Conservation (phyloP, 140 eudicot species). For the Anethum foeniculum region DNA sequence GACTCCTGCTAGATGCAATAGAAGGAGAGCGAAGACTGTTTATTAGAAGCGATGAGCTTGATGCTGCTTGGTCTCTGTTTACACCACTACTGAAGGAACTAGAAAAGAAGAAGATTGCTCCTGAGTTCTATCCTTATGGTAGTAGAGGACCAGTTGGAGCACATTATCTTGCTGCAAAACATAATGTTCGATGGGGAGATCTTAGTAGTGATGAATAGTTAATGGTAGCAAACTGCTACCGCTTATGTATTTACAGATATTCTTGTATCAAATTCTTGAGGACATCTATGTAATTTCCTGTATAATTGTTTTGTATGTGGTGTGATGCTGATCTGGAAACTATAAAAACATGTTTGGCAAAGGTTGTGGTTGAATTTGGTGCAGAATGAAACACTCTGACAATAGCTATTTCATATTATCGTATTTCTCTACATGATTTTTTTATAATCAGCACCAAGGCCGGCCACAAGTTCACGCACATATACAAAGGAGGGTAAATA, state of each 20-base stretch:
- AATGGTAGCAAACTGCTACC: neutral
- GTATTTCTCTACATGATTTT: neutral
- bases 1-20: slow-evolving; percentile 77
- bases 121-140: slow-evolving; percentile 91
- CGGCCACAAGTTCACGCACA: neutral
- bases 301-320: neutral
- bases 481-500: too few species aligned
- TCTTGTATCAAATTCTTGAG: neutral
- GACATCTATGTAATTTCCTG: neutral
- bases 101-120: slow-evolving; percentile 69
- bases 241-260: neutral
- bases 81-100: slow-evolving; percentile 75
- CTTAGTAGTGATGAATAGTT: slow-evolving; percentile 46
- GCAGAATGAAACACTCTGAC: neutral
- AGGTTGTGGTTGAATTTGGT: neutral
- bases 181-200: slow-evolving; percentile 94
- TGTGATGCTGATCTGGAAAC: neutral
- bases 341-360: neutral
- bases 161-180: slow-evolving; percentile 88
- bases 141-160: slow-evolving; percentile 97
- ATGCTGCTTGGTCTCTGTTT: slow-evolving; percentile 92
- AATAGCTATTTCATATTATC: neutral
- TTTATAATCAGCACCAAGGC: neutral
- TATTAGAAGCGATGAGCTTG: slow-evolving; percentile 97
- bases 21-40: slow-evolving; percentile 88